Evolutionary conservation across 352 stramenopile genomes (phyloP).

Genomic region (Globisporangium cylindrosporum): DNA sequence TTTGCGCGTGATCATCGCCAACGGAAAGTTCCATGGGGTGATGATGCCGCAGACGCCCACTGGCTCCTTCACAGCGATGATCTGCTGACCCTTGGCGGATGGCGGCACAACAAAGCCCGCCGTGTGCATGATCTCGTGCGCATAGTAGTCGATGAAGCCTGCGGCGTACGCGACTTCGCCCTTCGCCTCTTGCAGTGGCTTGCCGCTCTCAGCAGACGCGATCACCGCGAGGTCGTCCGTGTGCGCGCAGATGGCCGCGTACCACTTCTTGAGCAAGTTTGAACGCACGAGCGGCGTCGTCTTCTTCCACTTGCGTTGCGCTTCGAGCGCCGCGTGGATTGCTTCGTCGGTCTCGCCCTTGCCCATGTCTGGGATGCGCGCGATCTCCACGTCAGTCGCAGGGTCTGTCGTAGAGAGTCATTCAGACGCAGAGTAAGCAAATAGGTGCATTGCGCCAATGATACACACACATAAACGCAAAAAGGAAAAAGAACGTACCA

Average conservation of each 20-base stretch:
- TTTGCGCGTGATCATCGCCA: constrained; percentile 98
- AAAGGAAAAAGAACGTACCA: constrained; percentile 26
- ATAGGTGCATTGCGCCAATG: background rate
- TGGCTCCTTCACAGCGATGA: constrained; percentile 88
- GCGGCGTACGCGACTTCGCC: constrained; percentile 94
- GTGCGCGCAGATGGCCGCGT: constrained; percentile 65
- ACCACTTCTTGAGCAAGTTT: constrained; percentile 78
- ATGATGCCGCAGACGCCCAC: constrained; percentile 95
- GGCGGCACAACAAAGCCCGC: constrained; percentile 80
- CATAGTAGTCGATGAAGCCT: constrained; percentile 96
- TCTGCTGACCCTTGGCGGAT: constrained; percentile 43
- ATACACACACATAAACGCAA: background rate
- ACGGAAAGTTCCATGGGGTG: constrained; percentile 98
- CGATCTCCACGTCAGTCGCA: constrained; percentile 72
- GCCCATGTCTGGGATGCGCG: constrained; percentile 68
- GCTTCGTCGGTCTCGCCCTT: constrained; percentile 62
- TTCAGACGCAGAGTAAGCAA: background rate
- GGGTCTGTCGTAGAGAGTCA: constrained; percentile 40
- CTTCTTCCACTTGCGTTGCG: constrained; percentile 72
- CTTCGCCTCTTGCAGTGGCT: constrained; percentile 92
- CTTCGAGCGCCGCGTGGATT: constrained; percentile 61
- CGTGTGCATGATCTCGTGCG: constrained; percentile 91
- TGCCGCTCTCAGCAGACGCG: constrained; percentile 96
- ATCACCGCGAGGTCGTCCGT: constrained; percentile 87
- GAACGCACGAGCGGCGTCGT: constrained; percentile 65